A percentile compares a stretch with the other conserved stretches of the same genome.
phyloP scores from a whole-genome alignment of 495 filamentous ascomycete genomes.

The Aspergillus nidulans region DNA sequence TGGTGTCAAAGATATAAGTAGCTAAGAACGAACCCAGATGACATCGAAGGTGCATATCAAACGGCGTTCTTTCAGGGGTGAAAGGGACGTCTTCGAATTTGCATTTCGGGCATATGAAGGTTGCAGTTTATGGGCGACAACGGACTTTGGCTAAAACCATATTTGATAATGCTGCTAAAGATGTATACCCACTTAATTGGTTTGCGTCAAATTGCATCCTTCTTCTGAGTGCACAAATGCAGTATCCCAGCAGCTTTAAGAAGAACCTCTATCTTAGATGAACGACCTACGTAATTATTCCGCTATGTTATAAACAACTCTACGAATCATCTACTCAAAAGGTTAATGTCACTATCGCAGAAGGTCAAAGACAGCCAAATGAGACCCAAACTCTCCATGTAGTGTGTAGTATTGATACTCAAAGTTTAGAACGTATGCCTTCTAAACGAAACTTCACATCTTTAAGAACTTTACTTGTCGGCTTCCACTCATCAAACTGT shows the following conservation, averaged over 20 bases:
- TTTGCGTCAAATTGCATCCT: not conserved
- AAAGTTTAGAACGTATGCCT: constrained; percentile 83
- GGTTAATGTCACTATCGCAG: not conserved
- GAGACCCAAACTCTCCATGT: not conserved
- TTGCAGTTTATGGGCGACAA: not conserved
- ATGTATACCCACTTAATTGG: constrained; percentile 1
- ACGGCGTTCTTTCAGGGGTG: constrained; percentile 34
- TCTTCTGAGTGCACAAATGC: not conserved
- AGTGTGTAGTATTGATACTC: not conserved
- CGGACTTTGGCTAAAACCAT: too few species aligned
- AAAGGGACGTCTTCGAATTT: too few species aligned
- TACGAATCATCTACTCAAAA: not conserved
- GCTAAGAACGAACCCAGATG: constrained; percentile 28
- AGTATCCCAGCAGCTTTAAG: not conserved
- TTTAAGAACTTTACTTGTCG: constrained; percentile 79
- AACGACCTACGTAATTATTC: too few species aligned
- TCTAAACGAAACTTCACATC: constrained; percentile 96
- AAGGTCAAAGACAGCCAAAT: not conserved
- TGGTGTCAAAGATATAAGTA: not conserved
- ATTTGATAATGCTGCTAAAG: not conserved
- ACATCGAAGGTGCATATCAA: constrained; percentile 45
- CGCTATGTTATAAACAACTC: not conserved
- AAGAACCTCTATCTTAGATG: not conserved
- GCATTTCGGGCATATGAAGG: not conserved
- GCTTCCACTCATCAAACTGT: constrained; percentile 94